phyloP scores from a whole-genome alignment of 495 filamentous ascomycete genomes.

The Glarea lozoyensis region DNA sequence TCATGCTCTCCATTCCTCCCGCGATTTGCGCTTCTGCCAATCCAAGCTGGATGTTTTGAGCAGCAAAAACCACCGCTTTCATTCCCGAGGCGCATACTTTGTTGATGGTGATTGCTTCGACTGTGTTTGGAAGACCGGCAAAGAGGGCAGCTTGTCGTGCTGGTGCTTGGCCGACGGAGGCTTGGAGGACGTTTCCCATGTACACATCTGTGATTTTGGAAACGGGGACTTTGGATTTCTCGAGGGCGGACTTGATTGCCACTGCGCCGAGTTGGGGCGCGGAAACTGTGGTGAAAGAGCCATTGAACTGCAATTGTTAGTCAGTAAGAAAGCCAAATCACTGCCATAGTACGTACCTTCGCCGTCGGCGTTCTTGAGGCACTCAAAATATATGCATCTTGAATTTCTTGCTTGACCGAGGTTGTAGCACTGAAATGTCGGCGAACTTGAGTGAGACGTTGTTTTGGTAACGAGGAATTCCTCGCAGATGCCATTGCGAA shows the following conservation, averaged over 20 bases:
- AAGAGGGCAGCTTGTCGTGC: slow-evolving; percentile 85
- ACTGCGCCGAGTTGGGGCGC: slow-evolving; percentile 77
- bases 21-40: slow-evolving; percentile 79
- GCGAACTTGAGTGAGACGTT: slow-evolving; percentile 36
- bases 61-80: slow-evolving; percentile 83
- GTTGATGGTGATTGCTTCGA: slow-evolving; percentile 88
- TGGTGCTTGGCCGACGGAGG: slow-evolving; percentile 74
- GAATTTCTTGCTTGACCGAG: slow-evolving; percentile 55
- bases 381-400: slow-evolving; percentile 85
- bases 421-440: slow-evolving; percentile 61
- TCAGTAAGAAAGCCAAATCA: not conserved
- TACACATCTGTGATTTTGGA: slow-evolving; percentile 81
- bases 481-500: slow-evolving; percentile 12
- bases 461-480: slow-evolving; percentile 15
- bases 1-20: slow-evolving; percentile 98
- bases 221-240: slow-evolving; percentile 69
- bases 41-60: slow-evolving; percentile 89
- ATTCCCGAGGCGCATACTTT: slow-evolving; percentile 95
- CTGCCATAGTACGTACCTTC: slow-evolving; percentile 45
- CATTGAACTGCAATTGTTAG: slow-evolving; percentile 66
- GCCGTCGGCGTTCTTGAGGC: slow-evolving; percentile 81
- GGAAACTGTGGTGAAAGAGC: slow-evolving; percentile 70
- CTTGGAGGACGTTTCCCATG: slow-evolving; percentile 95
- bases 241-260: slow-evolving; percentile 81
- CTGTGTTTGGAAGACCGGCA: slow-evolving; percentile 66